Evolutionary conservation across 2,329 filamentous ascomycete species (phyloP).

Genomic region (Aureobasidium sp.): DNA sequence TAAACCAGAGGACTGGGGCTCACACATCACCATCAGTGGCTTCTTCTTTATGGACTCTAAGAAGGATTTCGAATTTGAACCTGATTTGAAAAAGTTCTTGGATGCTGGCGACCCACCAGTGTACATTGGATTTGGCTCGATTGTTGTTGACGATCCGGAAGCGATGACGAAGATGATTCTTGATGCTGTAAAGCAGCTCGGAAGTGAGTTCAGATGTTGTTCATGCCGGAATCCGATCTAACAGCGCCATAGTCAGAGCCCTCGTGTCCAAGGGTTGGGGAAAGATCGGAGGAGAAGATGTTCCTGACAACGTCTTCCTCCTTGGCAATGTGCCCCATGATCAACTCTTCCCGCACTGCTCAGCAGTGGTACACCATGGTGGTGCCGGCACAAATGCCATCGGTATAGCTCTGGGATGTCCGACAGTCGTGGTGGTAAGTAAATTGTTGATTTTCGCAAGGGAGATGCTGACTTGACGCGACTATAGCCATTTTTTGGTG

Average conservation of each 20-base stretch:
- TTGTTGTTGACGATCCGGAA: constrained; percentile 71
- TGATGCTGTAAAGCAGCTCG: constrained; percentile 53
- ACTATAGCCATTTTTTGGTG: constrained; percentile 47
- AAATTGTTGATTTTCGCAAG: rapidly evolving
- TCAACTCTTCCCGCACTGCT: constrained; percentile 52
- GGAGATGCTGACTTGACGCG: neutral
- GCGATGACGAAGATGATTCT: constrained; percentile 65
- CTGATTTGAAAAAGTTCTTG: constrained; percentile 29
- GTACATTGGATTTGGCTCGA: constrained; percentile 79
- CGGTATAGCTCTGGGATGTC: constrained; percentile 45
- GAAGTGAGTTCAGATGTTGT: constrained; percentile 34
- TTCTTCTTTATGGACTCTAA: constrained; percentile 66
- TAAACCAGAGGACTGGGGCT: constrained; percentile 69
- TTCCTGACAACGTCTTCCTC: constrained; percentile 43
- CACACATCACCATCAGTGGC: constrained; percentile 64
- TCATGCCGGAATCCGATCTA: neutral
- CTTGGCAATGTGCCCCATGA: constrained; percentile 49
- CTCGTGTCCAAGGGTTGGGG: constrained; percentile 52
- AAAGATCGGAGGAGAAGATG: constrained; percentile 36
- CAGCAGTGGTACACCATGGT: constrained; percentile 52
- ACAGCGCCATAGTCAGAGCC: neutral
- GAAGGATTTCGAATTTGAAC: constrained; percentile 45
- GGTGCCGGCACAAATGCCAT: constrained; percentile 54
- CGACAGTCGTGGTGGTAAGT: constrained; percentile 43
- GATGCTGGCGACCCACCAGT: constrained; percentile 64